phyloP scores from a whole-genome alignment of 2,329 filamentous ascomycete genomes.

The Aspergillus arachidicola region DNA sequence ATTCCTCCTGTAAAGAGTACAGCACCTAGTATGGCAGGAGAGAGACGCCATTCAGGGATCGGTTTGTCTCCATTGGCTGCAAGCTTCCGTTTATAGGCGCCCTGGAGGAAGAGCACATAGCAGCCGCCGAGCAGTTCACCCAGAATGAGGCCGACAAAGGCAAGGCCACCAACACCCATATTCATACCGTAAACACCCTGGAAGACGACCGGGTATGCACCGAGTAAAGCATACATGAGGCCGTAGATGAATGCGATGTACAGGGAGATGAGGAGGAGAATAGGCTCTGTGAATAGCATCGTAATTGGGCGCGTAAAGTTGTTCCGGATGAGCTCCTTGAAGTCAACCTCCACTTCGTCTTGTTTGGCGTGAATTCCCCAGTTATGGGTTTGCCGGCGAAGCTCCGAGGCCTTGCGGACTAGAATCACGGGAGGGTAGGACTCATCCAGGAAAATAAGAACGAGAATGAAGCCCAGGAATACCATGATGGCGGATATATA shows the following conservation, averaged over 20 bases:
- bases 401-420: constrained; percentile 46
- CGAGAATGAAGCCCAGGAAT: constrained; percentile 45
- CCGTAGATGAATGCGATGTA: constrained; percentile 40
- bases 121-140: constrained; percentile 32
- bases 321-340: constrained; percentile 50
- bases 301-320: constrained; percentile 50
- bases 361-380: constrained; percentile 62
- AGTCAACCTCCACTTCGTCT: constrained; percentile 57
- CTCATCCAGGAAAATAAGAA: constrained; percentile 53
- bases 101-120: constrained; percentile 34
- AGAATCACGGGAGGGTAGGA: constrained; percentile 53
- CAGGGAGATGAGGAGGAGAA: constrained; percentile 37
- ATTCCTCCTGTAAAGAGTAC: constrained; percentile 37
- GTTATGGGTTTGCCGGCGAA: constrained; percentile 58
- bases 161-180: constrained; percentile 32
- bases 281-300: constrained; percentile 45
- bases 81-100: constrained; percentile 33
- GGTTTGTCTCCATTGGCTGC: constrained; percentile 32
- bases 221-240: constrained; percentile 35
- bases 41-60: constrained; percentile 39
- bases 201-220: constrained; percentile 37
- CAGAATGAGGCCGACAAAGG: constrained; percentile 36
- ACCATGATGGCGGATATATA: constrained; percentile 59
- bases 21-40: constrained; percentile 35
- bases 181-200: constrained; percentile 35